A percentile compares a stretch with the other conserved stretches of the same genome.
These are phyloP conservation scores for Metarhizium brunneum DNA, from an alignment of 2,329 filamentous ascomycete species.

Conservation along the genomic window DNA sequence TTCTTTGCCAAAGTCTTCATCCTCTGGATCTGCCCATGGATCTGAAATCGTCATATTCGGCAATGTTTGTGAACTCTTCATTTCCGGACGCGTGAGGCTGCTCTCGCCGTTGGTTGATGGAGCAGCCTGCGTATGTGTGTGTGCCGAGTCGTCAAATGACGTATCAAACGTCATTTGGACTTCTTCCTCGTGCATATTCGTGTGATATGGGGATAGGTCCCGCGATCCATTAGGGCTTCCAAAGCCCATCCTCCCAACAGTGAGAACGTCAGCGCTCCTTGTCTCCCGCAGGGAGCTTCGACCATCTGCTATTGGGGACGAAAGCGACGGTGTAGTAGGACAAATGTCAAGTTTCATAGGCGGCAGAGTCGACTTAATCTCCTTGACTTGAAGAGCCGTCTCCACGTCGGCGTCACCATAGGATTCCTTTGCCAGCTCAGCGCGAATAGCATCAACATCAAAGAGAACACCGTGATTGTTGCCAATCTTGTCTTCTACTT, in stretches of 20 bases:
- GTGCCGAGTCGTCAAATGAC: constrained; percentile 36
- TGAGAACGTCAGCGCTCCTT: constrained; percentile 34
- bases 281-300: constrained; percentile 29
- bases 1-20: constrained; percentile 62
- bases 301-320: constrained; percentile 13
- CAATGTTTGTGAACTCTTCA: constrained; percentile 35
- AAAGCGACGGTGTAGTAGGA: constrained; percentile 19
- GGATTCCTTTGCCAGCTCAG: constrained; percentile 65
- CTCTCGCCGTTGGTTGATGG: constrained; percentile 20
- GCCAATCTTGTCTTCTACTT: constrained; percentile 32
- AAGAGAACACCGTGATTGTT: constrained; percentile 67
- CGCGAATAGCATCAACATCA: constrained; percentile 87
- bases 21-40: constrained; percentile 62
- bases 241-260: constrained; percentile 8
- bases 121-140: constrained; percentile 6
- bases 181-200: constrained; percentile 33
- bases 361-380: constrained; percentile 80
- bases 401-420: constrained; percentile 38
- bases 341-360: constrained; percentile 71
- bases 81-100: constrained; percentile 15
- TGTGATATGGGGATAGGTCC: constrained; percentile 17
- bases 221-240: constrained; percentile 3
- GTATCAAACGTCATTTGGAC: constrained; percentile 68
- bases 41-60: constrained; percentile 44
- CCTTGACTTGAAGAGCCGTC: constrained; percentile 54